phyloP scores from a whole-genome alignment of 257 asterid species.

The Voacanga thouarsii region DNA sequence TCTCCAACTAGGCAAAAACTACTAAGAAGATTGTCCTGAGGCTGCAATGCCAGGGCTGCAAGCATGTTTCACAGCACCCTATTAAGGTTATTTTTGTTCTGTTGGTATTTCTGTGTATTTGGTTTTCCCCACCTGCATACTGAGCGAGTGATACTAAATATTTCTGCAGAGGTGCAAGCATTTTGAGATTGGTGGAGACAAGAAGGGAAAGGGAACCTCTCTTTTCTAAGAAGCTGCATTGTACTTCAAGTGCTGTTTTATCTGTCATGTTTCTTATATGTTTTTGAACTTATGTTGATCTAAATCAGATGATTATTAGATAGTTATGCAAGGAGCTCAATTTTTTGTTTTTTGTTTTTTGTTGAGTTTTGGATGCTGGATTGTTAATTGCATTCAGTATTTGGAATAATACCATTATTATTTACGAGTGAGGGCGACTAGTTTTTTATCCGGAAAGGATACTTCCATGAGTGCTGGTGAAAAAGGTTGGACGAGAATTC shows the following conservation, averaged over 20 bases:
- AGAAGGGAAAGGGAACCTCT: constrained; percentile 28
- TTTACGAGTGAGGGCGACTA: no score
- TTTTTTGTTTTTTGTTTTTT: no score
- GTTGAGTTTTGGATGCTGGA: no score
- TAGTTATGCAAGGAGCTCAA: no score
- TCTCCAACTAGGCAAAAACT: constrained; percentile 66
- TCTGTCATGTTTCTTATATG: background rate
- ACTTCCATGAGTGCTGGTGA: no score
- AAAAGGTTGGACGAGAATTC: no score
- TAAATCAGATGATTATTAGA: no score
- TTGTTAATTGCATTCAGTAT: no score
- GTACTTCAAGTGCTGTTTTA: background rate
- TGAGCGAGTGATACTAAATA: background rate
- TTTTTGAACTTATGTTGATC: background rate
- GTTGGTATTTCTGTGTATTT: background rate
- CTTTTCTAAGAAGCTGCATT: constrained; percentile 9
- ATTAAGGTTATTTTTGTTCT: constrained; percentile 40
- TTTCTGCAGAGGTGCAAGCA: constrained; percentile 29
- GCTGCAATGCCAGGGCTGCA: constrained; percentile 71
- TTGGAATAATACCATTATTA: no score
- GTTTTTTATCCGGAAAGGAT: no score
- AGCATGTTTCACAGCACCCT: constrained; percentile 67
- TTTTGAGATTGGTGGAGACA: constrained; percentile 28
- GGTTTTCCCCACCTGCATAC: background rate
- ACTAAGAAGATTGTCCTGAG: constrained; percentile 73